These are phyloP conservation scores for Nemania bipapillata DNA, from an alignment of 2,329 filamentous ascomycete genomes.

Conservation along the genomic window DNA sequence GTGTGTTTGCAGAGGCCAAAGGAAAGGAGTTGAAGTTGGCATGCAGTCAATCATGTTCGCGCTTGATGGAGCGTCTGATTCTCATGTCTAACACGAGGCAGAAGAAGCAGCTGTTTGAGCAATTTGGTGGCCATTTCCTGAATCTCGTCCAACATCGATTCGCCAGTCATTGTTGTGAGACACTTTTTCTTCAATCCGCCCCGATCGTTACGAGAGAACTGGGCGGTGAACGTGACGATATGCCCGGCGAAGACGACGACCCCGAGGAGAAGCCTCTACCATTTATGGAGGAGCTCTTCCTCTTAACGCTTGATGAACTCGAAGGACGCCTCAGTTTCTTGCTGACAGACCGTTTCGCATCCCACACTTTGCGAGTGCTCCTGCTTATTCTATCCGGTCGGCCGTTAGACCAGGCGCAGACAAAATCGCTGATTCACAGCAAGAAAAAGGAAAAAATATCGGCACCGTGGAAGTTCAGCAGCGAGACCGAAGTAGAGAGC, in stretches of 20 bases:
- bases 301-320: constrained; percentile 86
- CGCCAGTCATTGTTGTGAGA: constrained; percentile 96
- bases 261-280: constrained; percentile 62
- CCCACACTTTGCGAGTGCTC: constrained; percentile 87
- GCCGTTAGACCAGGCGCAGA: constrained; percentile 75
- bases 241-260: constrained; percentile 55
- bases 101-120: constrained; percentile 86
- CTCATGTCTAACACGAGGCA: constrained; percentile 80
- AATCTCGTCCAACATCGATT: constrained; percentile 94
- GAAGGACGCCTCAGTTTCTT: constrained; percentile 84
- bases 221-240: constrained; percentile 60
- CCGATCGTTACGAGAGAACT: constrained; percentile 81
- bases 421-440: constrained; percentile 83
- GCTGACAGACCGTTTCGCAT: constrained; percentile 88
- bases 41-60: constrained; percentile 93
- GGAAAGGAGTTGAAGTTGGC: constrained; percentile 97
- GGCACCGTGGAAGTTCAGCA: constrained; percentile 65
- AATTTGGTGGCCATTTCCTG: constrained; percentile 86
- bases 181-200: constrained; percentile 85
- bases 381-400: constrained; percentile 86
- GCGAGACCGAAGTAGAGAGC: constrained; percentile 59
- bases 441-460: constrained; percentile 89
- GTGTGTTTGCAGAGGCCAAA: constrained; percentile 84
- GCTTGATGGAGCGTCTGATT: constrained; percentile 91
- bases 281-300: constrained; percentile 85